These are phyloP conservation scores for Daucus carota DNA, from an alignment of 129 eudicot species.

Conservation along the genomic window DH1_v3.0 NC_030387.2:3063001-3063500, in stretches of 20 bases:
- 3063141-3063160: not conserved
- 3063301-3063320: conserved; percentile 29
- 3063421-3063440: conserved; percentile 18
- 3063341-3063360: conserved; percentile 18
- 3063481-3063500: conserved; percentile 43
- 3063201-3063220: conserved; percentile 6
- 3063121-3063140: not conserved
- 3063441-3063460: conserved; percentile 11
- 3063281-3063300: conserved; percentile 22
- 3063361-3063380: conserved; percentile 14
- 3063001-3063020: not conserved
- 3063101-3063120: conserved; percentile 3
- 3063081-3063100: conserved; percentile 9
- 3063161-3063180: not conserved
- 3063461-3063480: conserved; percentile 53
- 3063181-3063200: not conserved
- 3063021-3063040: conserved; percentile 14
- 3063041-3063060: conserved; percentile 42
- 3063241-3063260: conserved; percentile 39
- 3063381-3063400: conserved; percentile 15
- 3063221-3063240: conserved; percentile 27
- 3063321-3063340: conserved; percentile 47
- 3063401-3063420: conserved; percentile 6
- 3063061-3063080: conserved; percentile 51
- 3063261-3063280: conserved; percentile 19